phyloP scores from a whole-genome alignment of 148 eudicot species.

The Salicornia ramosissima region DNA sequence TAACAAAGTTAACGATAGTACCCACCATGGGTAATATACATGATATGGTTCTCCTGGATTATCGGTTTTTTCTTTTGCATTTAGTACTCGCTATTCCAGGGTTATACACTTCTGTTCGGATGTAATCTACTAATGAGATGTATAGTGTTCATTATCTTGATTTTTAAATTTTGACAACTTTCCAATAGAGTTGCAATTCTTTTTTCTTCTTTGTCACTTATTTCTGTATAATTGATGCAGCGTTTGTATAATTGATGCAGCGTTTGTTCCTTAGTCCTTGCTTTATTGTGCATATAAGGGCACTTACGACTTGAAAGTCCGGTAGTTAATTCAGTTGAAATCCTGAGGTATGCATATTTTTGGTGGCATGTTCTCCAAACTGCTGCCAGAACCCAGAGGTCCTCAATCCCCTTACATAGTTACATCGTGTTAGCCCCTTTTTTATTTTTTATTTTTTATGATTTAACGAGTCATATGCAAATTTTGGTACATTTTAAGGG shows the following conservation, averaged over 20 bases:
- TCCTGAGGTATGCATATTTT: not conserved
- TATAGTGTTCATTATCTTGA: conserved; percentile 4
- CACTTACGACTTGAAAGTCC: not conserved
- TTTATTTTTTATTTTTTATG: too few species aligned
- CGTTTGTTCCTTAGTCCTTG: too few species aligned
- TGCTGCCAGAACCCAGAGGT: too few species aligned
- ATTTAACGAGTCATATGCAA: too few species aligned
- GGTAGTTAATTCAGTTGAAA: not conserved
- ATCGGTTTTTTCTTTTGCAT: not conserved
- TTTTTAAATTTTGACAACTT: not conserved
- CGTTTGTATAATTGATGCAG: not conserved
- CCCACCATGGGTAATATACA: not conserved
- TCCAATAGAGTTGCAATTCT: not conserved
- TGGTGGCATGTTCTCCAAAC: not conserved
- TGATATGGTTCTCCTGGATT: not conserved
- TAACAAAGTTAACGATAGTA: not conserved
- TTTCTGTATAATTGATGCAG: not conserved
- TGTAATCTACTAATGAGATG: conserved; percentile 17
- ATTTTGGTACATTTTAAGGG: too few species aligned
- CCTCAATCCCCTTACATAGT: too few species aligned
- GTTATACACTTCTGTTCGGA: not conserved
- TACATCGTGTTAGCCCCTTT: too few species aligned
- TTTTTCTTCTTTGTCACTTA: not conserved
- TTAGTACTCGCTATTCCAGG: not conserved
- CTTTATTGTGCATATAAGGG: too few species aligned